A percentile compares a stretch with the other conserved stretches of the same genome.
These are phyloP conservation scores for Trichosporon sp. DNA, from an alignment of 1,284 basidiomycete species.

Conservation along the genomic window DNA sequence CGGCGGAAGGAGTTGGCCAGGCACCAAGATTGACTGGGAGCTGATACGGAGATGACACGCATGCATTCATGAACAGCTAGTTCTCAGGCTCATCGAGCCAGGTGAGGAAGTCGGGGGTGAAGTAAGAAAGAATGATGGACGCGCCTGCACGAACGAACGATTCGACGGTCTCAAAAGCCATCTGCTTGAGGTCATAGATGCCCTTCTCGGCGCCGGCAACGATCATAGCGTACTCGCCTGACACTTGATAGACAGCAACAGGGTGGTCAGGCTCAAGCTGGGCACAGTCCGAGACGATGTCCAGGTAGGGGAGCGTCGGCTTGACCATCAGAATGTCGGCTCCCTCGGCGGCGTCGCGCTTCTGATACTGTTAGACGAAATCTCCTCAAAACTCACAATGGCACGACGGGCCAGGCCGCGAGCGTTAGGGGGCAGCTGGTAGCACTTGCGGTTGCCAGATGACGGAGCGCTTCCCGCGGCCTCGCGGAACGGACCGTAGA, in stretches of 20 bases:
- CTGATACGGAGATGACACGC: background rate
- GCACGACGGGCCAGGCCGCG: conserved; percentile 91
- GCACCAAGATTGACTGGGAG: conserved; percentile 44
- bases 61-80: conserved; percentile 8
- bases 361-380: conserved; percentile 62
- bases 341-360: conserved; percentile 87
- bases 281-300: conserved; percentile 88
- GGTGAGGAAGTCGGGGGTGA: conserved; percentile 91
- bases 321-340: conserved; percentile 99
- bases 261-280: conserved; percentile 81
- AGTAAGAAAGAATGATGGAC: conserved; percentile 88
- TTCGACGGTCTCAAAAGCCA: conserved; percentile 92
- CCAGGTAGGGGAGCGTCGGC: conserved; percentile 92
- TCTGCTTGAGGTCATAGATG: conserved; percentile 84
- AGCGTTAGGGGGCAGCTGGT: conserved; percentile 87
- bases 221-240: conserved; percentile 96
- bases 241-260: conserved; percentile 93
- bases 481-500: conserved; percentile 98
- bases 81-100: conserved; percentile 66
- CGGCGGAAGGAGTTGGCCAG: conserved; percentile 47
- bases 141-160: conserved; percentile 90
- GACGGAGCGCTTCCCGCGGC: conserved; percentile 92
- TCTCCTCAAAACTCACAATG: conserved; percentile 64
- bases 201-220: conserved; percentile 90
- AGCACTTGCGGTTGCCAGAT: conserved; percentile 95